A percentile compares a stretch with the other conserved stretches of the same genome.
phyloP scores from a whole-genome alignment of 106 monocot species.

The Agapanthus africanus region DNA sequence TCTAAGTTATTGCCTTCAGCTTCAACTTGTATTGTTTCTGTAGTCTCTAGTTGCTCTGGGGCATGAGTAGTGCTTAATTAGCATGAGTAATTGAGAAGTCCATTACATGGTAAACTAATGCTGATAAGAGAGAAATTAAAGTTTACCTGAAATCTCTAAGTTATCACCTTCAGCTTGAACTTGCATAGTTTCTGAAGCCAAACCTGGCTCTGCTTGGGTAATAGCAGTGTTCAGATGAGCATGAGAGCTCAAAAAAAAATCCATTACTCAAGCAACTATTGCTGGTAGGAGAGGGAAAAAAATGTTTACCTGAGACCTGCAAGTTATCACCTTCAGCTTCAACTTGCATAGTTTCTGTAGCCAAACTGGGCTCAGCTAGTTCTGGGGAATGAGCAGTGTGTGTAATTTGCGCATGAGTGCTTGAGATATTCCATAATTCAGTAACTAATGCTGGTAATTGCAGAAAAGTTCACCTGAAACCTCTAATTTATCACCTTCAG shows the following conservation, averaged over 20 bases:
- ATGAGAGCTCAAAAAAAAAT: too few species aligned
- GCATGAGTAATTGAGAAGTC: neutral
- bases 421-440: too few species aligned
- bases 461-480: too few species aligned
- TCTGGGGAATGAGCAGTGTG: too few species aligned
- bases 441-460: too few species aligned
- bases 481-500: too few species aligned
- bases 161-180: neutral
- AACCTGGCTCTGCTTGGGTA: neutral
- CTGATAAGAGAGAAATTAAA: neutral
- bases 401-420: too few species aligned
- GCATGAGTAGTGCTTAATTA: neutral
- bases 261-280: neutral
- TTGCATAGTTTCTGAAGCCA: neutral
- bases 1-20: neutral
- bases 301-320: neutral
- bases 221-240: too few species aligned
- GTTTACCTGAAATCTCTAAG: neutral
- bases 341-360: too few species aligned
- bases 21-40: constrained; percentile 5
- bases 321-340: neutral
- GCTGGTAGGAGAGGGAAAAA: too few species aligned
- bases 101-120: neutral
- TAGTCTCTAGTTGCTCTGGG: constrained; percentile 1
- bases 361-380: too few species aligned